Evolutionary conservation across 192 early-diverging fungal genomes (phyloP).

Genomic region (Rhizophagus clarus): DNA sequence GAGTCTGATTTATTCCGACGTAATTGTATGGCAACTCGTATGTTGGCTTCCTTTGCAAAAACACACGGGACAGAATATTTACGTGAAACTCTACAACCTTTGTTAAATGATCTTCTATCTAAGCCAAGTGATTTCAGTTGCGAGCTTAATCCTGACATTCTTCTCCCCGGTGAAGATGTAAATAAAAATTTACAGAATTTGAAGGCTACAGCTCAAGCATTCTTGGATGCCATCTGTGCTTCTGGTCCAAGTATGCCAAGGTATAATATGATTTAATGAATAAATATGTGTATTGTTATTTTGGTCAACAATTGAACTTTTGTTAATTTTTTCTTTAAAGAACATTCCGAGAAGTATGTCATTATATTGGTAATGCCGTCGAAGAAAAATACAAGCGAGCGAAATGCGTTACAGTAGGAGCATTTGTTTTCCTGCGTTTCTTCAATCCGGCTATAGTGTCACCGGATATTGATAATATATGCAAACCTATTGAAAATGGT

Average conservation of each 20-base stretch:
- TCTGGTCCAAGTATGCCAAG: constrained; percentile 71
- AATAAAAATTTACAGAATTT: constrained; percentile 80
- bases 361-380: constrained; percentile 76
- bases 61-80: constrained; percentile 81
- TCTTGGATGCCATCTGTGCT: constrained; percentile 84
- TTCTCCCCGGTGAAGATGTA: constrained; percentile 65
- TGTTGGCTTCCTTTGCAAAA: constrained; percentile 85
- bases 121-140: constrained; percentile 75
- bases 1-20: constrained; percentile 88
- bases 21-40: constrained; percentile 88
- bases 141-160: constrained; percentile 86
- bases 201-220: constrained; percentile 67
- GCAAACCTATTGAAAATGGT: constrained; percentile 56
- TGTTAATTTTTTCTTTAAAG: constrained; percentile 17
- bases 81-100: constrained; percentile 76
- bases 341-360: constrained; percentile 79
- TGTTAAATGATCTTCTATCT: constrained; percentile 68
- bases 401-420: constrained; percentile 86
- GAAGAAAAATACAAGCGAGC: constrained; percentile 82
- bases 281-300: neutral
- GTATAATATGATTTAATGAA: constrained; percentile 24
- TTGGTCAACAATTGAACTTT: neutral
- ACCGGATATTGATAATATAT: constrained; percentile 81
- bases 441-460: constrained; percentile 94
- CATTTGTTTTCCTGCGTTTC: constrained; percentile 95